Evolutionary conservation across 352 stramenopile species (phyloP), one percentile per base, ranked within the genome.

Genomic region (Phytophthora sansomeana): DNA sequence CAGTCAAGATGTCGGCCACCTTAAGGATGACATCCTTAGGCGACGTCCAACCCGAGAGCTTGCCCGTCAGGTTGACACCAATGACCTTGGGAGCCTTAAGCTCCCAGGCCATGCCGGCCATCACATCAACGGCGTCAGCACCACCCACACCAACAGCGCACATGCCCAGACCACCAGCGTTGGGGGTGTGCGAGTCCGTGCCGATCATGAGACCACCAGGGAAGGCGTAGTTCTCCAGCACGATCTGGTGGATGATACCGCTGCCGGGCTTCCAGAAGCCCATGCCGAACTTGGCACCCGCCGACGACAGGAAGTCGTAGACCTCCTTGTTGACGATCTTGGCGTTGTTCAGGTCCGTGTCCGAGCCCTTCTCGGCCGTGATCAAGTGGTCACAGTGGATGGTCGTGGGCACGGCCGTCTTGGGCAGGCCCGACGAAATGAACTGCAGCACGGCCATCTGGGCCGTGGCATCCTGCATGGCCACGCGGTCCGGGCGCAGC

Each of bases 321-420:
- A 98, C 91, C 63, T 97, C 91, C 75, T 93, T 93, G 83, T 97
- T 97, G 28, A 94, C 80, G 51, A 84, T 89, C 57, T 97, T 97
- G 64, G 93, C 93, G 54, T 83, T 93, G 60, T 80, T 87, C 57
- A 98, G 66, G 77, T 98, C 93, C 58, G 55, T 89, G 67, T 65
- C 80, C 43, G 90, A 95, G 51, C 92, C 93, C 77, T 97, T 97
- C 78, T 98, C 90, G 47, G 93, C 93, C 58, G 90, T 96, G 78
- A 98, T 98, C 85, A 98, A 87, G 82, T 98, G 93, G 63, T 98
- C 93, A 78, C 93, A 98, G 83, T 98, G 93, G 72, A 98, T 97
- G 16, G 93, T 98, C 51, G 91, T 96, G 42, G 93, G 93, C 64
- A 97, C 92, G 14, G 90, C 90, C 5, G 93, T 97, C 88, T 97